Evolutionary conservation across 2,329 filamentous ascomycete species (phyloP).

Genomic region (Hymenoscyphus salicellus): DNA sequence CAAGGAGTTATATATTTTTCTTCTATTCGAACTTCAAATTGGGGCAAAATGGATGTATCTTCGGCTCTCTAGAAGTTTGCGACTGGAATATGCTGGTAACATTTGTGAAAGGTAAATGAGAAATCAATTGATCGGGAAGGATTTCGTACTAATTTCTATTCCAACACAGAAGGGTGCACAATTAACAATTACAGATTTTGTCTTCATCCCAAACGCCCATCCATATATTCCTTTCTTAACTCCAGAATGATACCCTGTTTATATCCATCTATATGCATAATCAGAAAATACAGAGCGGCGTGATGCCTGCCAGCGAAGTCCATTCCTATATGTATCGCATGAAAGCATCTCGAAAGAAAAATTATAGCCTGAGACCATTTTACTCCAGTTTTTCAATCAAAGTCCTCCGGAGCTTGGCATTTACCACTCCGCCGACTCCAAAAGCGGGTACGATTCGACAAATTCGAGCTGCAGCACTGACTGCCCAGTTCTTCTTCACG

Average conservation of each 20-base stretch:
- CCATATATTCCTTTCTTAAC: slow-evolving; percentile 4
- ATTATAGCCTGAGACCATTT: background rate
- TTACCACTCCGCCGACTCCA: slow-evolving; percentile 83
- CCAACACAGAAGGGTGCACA: background rate
- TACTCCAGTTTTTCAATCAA: slow-evolving; percentile 62
- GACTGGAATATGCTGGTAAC: background rate
- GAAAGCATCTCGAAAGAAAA: background rate
- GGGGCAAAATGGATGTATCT: background rate
- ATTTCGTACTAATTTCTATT: background rate
- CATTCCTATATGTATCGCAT: background rate
- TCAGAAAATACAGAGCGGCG: background rate
- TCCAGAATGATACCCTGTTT: background rate
- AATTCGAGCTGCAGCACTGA: slow-evolving; percentile 72
- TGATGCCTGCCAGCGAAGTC: background rate
- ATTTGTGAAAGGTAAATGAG: background rate
- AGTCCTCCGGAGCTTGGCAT: slow-evolving; percentile 64
- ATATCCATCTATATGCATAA: slow-evolving; percentile 1
- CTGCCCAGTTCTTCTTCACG: slow-evolving; percentile 72
- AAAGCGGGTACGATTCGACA: slow-evolving; percentile 85
- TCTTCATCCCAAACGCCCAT: slow-evolving; percentile 6
- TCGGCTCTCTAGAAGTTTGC: background rate
- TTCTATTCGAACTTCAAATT: too few relatives aligned
- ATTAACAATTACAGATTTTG: slow-evolving; percentile 8
- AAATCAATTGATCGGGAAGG: background rate
- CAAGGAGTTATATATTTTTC: too few relatives aligned